Evolutionary conservation across 129 eudicot species (phyloP).

Genomic region (Logfia minima): DNA sequence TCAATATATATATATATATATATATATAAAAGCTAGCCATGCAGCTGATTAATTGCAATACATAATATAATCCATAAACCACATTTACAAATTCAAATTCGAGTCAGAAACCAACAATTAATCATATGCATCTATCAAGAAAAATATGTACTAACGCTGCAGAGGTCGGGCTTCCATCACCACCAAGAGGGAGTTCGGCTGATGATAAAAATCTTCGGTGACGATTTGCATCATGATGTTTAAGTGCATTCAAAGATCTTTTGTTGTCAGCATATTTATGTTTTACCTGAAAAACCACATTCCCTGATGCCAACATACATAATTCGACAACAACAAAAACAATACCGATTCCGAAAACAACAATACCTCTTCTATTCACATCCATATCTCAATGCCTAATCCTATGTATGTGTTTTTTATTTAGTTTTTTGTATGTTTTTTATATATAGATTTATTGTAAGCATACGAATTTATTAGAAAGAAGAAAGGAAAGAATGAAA

Average conservation of each 20-base stretch:
- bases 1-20: neutral
- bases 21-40: too few relatives aligned
- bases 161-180: conserved; percentile 66
- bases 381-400: conserved; percentile 29
- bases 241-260: conserved; percentile 37
- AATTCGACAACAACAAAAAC: conserved; percentile 27
- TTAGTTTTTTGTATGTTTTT: neutral
- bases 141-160: conserved; percentile 55
- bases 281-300: conserved; percentile 59
- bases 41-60: neutral
- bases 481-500: neutral
- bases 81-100: neutral
- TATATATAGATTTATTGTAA: neutral
- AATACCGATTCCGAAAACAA: conserved; percentile 25
- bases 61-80: neutral
- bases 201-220: conserved; percentile 58
- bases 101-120: neutral
- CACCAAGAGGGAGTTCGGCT: conserved; percentile 65
- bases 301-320: conserved; percentile 30
- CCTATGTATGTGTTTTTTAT: neutral
- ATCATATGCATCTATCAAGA: neutral
- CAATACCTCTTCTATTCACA: conserved; percentile 26
- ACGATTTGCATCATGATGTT: conserved; percentile 56
- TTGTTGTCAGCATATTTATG: conserved; percentile 56
- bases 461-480: neutral